Percentiles rank a stretch among this genome's conserved stretches.
Evolutionary conservation across 2,329 filamentous ascomycete species (phyloP).

Genomic region (Chrysoporthe cubensis): DNA sequence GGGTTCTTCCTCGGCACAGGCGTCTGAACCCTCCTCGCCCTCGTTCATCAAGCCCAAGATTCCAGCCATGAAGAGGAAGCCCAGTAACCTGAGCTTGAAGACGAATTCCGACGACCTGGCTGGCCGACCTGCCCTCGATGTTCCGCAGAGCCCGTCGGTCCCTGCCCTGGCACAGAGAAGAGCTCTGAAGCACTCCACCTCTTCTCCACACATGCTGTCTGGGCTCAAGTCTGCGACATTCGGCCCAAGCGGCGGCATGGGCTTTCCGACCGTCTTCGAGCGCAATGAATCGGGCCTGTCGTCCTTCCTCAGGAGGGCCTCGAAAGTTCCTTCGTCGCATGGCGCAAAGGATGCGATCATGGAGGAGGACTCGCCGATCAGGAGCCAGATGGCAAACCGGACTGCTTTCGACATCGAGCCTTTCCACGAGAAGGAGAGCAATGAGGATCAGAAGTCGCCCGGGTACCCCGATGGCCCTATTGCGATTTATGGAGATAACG

Average conservation of each 20-base stretch:
- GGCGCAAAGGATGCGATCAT: conserved; percentile 50
- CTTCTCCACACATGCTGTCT: conserved; percentile 68
- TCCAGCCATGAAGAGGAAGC: conserved; percentile 72
- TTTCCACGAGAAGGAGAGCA: conserved; percentile 69
- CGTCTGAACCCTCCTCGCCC: conserved; percentile 71
- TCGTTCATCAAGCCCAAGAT: conserved; percentile 81
- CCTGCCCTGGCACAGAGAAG: conserved; percentile 64
- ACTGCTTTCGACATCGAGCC: conserved; percentile 62
- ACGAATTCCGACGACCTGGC: conserved; percentile 66
- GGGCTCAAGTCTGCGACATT: conserved; percentile 62
- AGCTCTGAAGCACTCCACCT: conserved; percentile 69
- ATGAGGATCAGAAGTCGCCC: conserved; percentile 79
- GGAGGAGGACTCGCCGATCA: conserved; percentile 63
- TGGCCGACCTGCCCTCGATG: conserved; percentile 53
- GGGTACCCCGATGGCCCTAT: conserved; percentile 83
- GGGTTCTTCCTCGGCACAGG: conserved; percentile 52
- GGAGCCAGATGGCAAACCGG: conserved; percentile 64
- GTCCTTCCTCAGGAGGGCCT: conserved; percentile 55
- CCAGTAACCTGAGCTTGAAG: conserved; percentile 77
- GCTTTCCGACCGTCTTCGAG: conserved; percentile 63
- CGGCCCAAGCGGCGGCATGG: conserved; percentile 66
- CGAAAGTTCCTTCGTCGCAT: conserved; percentile 41
- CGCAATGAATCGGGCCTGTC: conserved; percentile 65
- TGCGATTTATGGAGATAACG: conserved; percentile 76
- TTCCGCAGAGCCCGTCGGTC: conserved; percentile 59